phyloP scores from a whole-genome alignment of 1,284 basidiomycete species.

The Rhizopogon parksii region DNA sequence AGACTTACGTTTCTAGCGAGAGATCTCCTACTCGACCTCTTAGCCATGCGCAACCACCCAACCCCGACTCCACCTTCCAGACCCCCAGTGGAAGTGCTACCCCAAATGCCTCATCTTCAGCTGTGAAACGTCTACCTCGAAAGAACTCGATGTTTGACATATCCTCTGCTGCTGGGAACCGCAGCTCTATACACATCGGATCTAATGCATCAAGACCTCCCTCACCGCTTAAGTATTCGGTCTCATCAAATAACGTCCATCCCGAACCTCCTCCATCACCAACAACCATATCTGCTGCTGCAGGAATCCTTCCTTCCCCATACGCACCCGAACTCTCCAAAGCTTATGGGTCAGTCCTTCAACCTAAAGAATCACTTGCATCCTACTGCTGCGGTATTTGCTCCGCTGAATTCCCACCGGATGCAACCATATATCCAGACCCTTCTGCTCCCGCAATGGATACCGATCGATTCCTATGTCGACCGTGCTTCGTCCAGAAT shows the following conservation, averaged over 20 bases:
- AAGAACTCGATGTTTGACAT: constrained; percentile 30
- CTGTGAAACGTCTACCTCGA: constrained; percentile 43
- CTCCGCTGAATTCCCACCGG: constrained; percentile 57
- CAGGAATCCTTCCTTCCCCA: constrained; percentile 57
- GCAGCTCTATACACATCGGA: constrained; percentile 53
- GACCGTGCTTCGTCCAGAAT: constrained; percentile 57
- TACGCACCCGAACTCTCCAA: constrained; percentile 63
- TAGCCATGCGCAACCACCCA: constrained; percentile 13
- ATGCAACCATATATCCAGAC: constrained; percentile 77
- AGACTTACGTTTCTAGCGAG: constrained; percentile 59
- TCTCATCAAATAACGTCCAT: constrained; percentile 29
- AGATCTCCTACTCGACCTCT: constrained; percentile 32
- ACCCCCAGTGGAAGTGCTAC: constrained; percentile 7
- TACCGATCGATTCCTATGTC: constrained; percentile 59
- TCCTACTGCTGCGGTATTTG: constrained; percentile 66
- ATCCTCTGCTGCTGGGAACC: constrained; percentile 33
- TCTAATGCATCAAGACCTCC: constrained; percentile 44
- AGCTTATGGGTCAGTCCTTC: constrained; percentile 74
- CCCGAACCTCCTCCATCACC: constrained; percentile 31
- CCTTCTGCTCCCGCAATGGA: constrained; percentile 36
- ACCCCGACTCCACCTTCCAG: constrained; percentile 10
- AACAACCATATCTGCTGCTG: constrained; percentile 27
- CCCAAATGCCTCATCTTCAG: constrained; percentile 17
- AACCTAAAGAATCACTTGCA: constrained; percentile 63
- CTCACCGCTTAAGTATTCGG: constrained; percentile 50